Evolutionary conservation across 352 stramenopile species (phyloP), one percentile per base, ranked within the genome.

Genomic region (Elongisporangium undulatum): DNA sequence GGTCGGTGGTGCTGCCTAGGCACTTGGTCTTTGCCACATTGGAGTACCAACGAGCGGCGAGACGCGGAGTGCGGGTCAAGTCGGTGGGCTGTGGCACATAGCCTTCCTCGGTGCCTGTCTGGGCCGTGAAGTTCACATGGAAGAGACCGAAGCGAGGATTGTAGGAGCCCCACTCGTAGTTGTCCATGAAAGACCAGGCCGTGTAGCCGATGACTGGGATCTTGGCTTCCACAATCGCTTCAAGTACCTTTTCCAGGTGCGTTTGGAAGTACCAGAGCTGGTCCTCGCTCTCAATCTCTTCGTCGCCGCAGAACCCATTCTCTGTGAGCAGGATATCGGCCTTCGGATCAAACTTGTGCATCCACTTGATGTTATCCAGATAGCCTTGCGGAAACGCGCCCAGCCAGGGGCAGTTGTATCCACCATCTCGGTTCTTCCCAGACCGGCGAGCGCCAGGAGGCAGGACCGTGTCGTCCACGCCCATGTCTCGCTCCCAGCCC

Each of bases 141-240:
- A 68, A 74, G 21, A 79, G 63, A 0, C 71, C 71, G 60, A 76
- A 26, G 54, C 45, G n/a, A 12, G 71, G 69, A 22, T 64, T 62
- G 61, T 71, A 84, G 55, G 74, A 65, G 20, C 74, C 74, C 60
- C 74, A 84, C 59, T 68, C 72, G 49, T 72, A 79, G 23, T 77
- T 81, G 49, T 82, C 75, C n/a, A 77, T 67, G 2, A 77, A 75
- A 3, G 62, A 72, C 66, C 66, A 72, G 7, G 66, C 66, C n/a
- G 66, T 72, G 66, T 72, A 72, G 13, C 78, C 84, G 49, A 64
- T 52, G 24, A 97, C 58, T 29, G 58, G 63, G 45, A 69, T 59
- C 39, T 69, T 60, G 26, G 63, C 58, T 45, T 66, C 63, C 24
- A 66, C 54, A 2, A 69, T 55, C 2, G 63, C 63, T 48, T 66